Conservation (phyloP, 441 rosid genomes). For the Manihot esculenta region DNA sequence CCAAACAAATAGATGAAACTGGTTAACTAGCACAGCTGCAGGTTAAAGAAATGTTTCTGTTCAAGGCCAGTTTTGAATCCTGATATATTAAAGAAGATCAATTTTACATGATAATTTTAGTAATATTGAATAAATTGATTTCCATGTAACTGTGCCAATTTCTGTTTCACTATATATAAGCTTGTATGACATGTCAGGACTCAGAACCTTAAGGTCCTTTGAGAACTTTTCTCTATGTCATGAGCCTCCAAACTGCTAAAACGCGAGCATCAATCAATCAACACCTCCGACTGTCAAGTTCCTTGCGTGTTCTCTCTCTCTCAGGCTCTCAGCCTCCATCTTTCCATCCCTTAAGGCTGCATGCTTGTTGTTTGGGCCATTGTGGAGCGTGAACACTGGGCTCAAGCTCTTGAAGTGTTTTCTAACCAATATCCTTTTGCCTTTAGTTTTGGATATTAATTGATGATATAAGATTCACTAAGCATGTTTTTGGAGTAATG, state of each 20-base stretch:
- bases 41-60: background rate
- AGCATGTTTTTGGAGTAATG: background rate
- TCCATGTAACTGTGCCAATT: no score
- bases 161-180: no score
- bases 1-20: background rate
- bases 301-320: background rate
- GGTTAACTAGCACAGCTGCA: background rate
- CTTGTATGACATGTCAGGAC: background rate
- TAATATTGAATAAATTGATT: background rate
- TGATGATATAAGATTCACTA: background rate
- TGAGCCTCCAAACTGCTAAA: background rate
- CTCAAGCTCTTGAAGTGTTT: background rate
- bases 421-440: background rate
- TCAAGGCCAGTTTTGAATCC: background rate
- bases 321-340: background rate
- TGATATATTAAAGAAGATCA: background rate
- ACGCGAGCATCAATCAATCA: background rate
- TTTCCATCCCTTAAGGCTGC: background rate
- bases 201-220: background rate
- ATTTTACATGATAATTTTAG: background rate
- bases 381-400: background rate
- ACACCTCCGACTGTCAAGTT: background rate
- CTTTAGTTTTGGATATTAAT: background rate
- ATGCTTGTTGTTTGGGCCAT: background rate
- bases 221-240: background rate